A percentile compares a stretch with the other conserved stretches of the same genome.
Conservation (phyloP, 768 basidiomycete genomes). For the Gyrodon lividus region DNA sequence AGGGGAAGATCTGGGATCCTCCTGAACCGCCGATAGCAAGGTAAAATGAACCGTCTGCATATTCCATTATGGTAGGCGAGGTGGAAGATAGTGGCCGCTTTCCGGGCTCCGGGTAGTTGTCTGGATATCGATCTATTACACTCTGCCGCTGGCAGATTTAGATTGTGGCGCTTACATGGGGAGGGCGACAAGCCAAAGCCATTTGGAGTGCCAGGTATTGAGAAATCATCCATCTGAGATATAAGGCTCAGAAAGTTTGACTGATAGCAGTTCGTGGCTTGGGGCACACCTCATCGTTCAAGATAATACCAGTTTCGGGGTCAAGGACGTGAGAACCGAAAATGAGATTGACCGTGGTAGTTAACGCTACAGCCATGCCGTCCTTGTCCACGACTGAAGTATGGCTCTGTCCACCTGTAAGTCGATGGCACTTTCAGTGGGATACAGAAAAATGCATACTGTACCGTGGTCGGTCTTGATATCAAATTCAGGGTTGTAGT, state of each 20-base stretch:
- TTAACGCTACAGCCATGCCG: slow-evolving; percentile 85
- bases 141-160: not conserved
- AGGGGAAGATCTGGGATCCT: slow-evolving; percentile 79
- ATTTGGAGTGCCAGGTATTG: slow-evolving; percentile 80
- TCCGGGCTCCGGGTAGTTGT: slow-evolving; percentile 84
- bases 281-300: slow-evolving; percentile 78
- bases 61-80: slow-evolving; percentile 75
- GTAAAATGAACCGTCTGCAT: slow-evolving; percentile 69
- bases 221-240: slow-evolving; percentile 86
- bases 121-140: slow-evolving; percentile 36
- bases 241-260: not conserved
- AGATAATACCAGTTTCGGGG: slow-evolving; percentile 79
- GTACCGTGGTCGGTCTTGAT: slow-evolving; percentile 84
- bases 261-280: not conserved
- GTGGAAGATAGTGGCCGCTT: slow-evolving; percentile 93
- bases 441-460: slow-evolving; percentile 21
- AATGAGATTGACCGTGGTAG: slow-evolving; percentile 85
- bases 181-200: slow-evolving; percentile 81
- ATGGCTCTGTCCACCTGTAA: slow-evolving; percentile 59
- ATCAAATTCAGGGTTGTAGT: slow-evolving; percentile 85
- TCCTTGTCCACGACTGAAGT: slow-evolving; percentile 77
- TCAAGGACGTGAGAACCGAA: slow-evolving; percentile 91
- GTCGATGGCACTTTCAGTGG: slow-evolving; percentile 5
- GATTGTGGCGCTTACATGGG: slow-evolving; percentile 52
- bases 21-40: slow-evolving; percentile 83